Evolutionary conservation across 805 yeast genomes (phyloP).

Genomic region (Candida germanica): DNA sequence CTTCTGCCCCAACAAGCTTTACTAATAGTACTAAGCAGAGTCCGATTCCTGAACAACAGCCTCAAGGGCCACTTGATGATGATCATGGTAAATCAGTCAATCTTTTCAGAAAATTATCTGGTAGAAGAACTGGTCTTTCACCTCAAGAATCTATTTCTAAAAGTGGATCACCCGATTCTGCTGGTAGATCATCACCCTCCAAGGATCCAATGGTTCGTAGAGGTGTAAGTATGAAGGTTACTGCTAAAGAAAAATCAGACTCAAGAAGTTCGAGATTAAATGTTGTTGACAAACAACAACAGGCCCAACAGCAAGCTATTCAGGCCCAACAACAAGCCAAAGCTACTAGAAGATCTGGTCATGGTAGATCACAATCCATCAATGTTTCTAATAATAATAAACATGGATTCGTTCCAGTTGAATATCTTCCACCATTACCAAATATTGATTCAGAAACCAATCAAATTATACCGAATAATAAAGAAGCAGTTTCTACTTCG

Average conservation of each 20-base stretch:
- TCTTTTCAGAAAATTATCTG: constrained; percentile 34
- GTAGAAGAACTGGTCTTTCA: constrained; percentile 20
- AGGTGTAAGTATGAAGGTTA: constrained; percentile 60
- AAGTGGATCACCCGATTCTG: constrained; percentile 12
- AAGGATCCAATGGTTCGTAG: constrained; percentile 51
- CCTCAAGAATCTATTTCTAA: constrained; percentile 14
- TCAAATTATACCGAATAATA: constrained; percentile 14
- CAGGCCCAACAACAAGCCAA: constrained; percentile 4
- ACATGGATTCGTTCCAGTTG: constrained; percentile 42
- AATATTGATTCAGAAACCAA: constrained; percentile 31
- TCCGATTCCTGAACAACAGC: constrained; percentile 30
- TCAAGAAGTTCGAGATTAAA: constrained; percentile 8
- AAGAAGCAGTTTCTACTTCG: constrained; percentile 8
- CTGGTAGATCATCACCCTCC: constrained; percentile 11
- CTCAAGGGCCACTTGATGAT: constrained; percentile 22
- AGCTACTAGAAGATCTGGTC: constrained; percentile 21
- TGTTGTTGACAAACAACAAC: constrained; percentile 7
- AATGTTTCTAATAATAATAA: constrained; percentile 24
- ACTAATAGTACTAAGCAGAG: constrained; percentile 23
- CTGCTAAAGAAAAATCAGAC: constrained; percentile 48
- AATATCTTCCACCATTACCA: constrained; percentile 44
- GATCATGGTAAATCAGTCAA: constrained; percentile 31
- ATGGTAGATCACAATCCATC: constrained; percentile 33
- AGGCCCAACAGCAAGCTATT: constrained; percentile 7
- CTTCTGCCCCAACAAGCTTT: constrained; percentile 3